Percentiles rank a stretch among this genome's conserved stretches.
These are phyloP conservation scores for Saturnispora dispora DNA, from an alignment of 805 yeast species.

Conservation along the genomic window DNA sequence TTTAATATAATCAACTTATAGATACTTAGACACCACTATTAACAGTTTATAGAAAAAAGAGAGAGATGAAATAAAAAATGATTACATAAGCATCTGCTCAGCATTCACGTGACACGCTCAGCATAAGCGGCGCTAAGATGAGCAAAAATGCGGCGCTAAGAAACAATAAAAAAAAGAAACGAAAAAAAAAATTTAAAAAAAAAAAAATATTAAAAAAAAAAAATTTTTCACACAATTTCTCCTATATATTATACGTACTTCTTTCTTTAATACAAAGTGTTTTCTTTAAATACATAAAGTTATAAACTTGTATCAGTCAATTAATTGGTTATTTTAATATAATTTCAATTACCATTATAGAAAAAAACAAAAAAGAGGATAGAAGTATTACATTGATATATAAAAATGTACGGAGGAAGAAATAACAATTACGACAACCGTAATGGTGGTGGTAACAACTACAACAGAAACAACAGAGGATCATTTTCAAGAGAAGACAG, in stretches of 20 bases:
- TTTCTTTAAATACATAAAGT: neutral
- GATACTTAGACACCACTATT: too few relatives aligned
- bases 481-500: conserved; percentile 32
- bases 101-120: too few relatives aligned
- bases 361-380: neutral
- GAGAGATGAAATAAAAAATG: too few relatives aligned
- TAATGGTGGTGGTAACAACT: conserved; percentile 9
- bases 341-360: neutral
- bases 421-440: neutral
- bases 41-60: too few relatives aligned
- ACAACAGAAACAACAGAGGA: conserved; percentile 30
- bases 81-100: too few relatives aligned
- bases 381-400: neutral
- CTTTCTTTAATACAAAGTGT: neutral
- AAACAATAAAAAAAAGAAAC: neutral
- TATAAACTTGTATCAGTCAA: neutral
- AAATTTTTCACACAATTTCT: neutral
- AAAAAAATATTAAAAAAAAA: neutral
- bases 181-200: neutral
- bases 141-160: neutral
- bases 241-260: neutral
- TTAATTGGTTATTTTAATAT: neutral
- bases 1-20: neutral
- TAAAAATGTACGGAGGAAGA: conserved; percentile 5
- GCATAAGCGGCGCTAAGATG: neutral